Conservation (phyloP, 2,329 filamentous ascomycete species). For the Neospermospora avenae region DNA sequence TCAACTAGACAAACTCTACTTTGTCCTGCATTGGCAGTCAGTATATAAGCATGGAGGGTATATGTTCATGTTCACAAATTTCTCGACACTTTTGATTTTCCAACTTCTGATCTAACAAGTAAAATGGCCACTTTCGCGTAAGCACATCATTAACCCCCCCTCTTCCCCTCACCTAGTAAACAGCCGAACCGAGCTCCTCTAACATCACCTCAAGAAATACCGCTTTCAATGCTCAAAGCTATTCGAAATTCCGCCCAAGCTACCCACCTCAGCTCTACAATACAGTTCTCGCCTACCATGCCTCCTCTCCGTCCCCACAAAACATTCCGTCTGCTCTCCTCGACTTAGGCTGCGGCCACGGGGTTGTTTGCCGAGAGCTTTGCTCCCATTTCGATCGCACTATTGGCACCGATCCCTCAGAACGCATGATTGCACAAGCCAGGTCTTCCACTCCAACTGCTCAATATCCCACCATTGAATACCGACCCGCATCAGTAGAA, state of each 20-base stretch:
- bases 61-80: no score
- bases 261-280: slow-evolving; percentile 55
- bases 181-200: background rate
- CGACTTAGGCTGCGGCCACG: slow-evolving; percentile 64
- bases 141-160: slow-evolving; percentile 24
- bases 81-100: no score
- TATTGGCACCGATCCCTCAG: slow-evolving; percentile 54
- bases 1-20: no score
- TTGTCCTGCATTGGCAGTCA: no score
- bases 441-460: slow-evolving; percentile 37
- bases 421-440: slow-evolving; percentile 54
- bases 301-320: slow-evolving; percentile 47
- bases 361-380: slow-evolving; percentile 52
- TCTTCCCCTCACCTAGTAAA: background rate
- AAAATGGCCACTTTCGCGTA: slow-evolving; percentile 50
- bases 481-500: slow-evolving; percentile 51
- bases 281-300: slow-evolving; percentile 53
- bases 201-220: slow-evolving; percentile 42
- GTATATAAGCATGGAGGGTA: no score
- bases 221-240: slow-evolving; percentile 53
- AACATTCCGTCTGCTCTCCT: slow-evolving; percentile 40
- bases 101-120: no score
- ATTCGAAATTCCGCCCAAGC: slow-evolving; percentile 57
- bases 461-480: slow-evolving; percentile 43
- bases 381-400: slow-evolving; percentile 49